Conservation (phyloP, 2,329 filamentous ascomycete species). For the Aspergillus persii region DNA sequence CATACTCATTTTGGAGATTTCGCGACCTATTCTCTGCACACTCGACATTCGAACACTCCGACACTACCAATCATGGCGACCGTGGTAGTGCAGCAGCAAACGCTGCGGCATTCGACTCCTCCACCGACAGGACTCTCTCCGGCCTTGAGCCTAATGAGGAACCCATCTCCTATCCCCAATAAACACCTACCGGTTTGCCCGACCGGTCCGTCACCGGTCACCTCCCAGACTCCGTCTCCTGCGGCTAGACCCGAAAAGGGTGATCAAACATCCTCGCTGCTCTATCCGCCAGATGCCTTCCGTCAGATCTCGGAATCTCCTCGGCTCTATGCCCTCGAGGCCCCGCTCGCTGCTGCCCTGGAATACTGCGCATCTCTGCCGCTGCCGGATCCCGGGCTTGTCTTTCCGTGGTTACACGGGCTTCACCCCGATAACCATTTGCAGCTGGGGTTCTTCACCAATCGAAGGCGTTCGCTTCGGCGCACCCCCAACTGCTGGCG, state of each 20-base stretch:
- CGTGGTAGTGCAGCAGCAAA: slow-evolving; percentile 47
- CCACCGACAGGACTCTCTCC: slow-evolving; percentile 47
- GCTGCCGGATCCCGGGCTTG: slow-evolving; percentile 76
- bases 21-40: neutral
- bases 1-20: slow-evolving; percentile 7
- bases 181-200: slow-evolving; percentile 88
- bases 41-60: neutral
- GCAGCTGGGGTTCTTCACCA: slow-evolving; percentile 85
- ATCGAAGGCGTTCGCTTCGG: slow-evolving; percentile 68
- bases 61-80: slow-evolving; percentile 40
- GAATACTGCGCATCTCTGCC: slow-evolving; percentile 75
- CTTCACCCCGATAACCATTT: slow-evolving; percentile 84
- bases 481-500: slow-evolving; percentile 74
- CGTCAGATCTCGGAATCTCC: slow-evolving; percentile 55
- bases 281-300: slow-evolving; percentile 70
- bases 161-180: slow-evolving; percentile 70
- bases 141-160: slow-evolving; percentile 58
- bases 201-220: slow-evolving; percentile 66
- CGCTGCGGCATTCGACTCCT: slow-evolving; percentile 48
- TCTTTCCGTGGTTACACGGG: slow-evolving; percentile 97
- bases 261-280: slow-evolving; percentile 63
- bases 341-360: slow-evolving; percentile 68
- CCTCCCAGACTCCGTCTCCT: slow-evolving; percentile 66
- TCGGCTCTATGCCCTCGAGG: slow-evolving; percentile 70
- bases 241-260: slow-evolving; percentile 55